phyloP scores from a whole-genome alignment of 2,329 filamentous ascomycete species.

The Epichloe gansuensis region DNA sequence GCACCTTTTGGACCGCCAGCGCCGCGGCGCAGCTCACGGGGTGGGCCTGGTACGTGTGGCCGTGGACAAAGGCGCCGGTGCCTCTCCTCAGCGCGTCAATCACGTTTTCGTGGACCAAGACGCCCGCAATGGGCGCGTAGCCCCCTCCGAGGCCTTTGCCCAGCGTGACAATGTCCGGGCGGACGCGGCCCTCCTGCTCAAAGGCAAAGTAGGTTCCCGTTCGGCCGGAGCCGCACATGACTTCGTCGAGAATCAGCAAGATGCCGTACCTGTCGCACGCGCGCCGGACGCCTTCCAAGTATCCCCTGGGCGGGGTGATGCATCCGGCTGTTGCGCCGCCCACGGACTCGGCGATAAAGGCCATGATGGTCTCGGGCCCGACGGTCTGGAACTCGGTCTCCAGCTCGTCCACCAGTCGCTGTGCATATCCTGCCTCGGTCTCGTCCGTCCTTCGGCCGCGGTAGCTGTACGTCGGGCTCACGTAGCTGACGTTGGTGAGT shows the following conservation, averaged over 20 bases:
- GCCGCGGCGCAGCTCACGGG: slow-evolving; percentile 13
- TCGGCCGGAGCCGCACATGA: slow-evolving; percentile 58
- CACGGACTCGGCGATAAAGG: slow-evolving; percentile 38
- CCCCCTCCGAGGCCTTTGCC: slow-evolving; percentile 55
- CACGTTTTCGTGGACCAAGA: slow-evolving; percentile 3
- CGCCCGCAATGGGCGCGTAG: slow-evolving; percentile 27
- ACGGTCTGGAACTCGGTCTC: slow-evolving; percentile 33
- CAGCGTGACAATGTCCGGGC: slow-evolving; percentile 52
- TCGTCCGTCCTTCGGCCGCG: slow-evolving; percentile 14
- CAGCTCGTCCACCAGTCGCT: slow-evolving; percentile 28
- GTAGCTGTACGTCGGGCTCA: slow-evolving; percentile 12
- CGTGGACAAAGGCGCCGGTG: slow-evolving; percentile 9
- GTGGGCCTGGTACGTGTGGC: slow-evolving; percentile 17
- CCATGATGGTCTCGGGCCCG: slow-evolving; percentile 32
- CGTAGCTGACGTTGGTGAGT: slow-evolving; percentile 17
- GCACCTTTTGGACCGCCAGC: slow-evolving; percentile 27
- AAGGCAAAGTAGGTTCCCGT: slow-evolving; percentile 49
- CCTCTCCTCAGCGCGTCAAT: slow-evolving; percentile 1
- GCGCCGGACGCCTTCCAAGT: slow-evolving; percentile 36
- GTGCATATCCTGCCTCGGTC: slow-evolving; percentile 26
- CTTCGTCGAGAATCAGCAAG: slow-evolving; percentile 42
- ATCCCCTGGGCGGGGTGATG: slow-evolving; percentile 36
- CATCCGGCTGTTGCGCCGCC: slow-evolving; percentile 37
- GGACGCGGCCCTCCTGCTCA: slow-evolving; percentile 38
- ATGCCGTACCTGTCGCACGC: slow-evolving; percentile 43